phyloP scores from a whole-genome alignment of 441 rosid species.

The Erodium trifolium region DNA sequence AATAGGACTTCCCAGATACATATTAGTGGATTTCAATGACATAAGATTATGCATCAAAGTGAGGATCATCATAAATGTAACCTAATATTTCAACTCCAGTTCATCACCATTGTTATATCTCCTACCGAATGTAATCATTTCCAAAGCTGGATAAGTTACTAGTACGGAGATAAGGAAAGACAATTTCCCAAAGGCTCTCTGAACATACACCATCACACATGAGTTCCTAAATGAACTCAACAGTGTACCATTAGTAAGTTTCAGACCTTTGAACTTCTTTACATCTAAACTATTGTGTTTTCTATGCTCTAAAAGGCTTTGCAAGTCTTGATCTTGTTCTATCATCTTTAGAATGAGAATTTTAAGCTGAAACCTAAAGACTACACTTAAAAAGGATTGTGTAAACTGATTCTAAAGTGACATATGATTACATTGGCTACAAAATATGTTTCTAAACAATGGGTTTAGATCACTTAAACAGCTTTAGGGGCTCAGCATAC shows the following conservation, averaged over 20 bases:
- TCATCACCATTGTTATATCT: neutral
- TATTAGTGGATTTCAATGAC: neutral
- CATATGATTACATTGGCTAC: neutral
- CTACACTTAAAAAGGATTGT: neutral
- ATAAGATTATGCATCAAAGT: neutral
- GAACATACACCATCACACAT: neutral
- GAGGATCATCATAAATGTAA: conserved; percentile 1
- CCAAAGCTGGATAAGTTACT: neutral
- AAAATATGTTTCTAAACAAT: neutral
- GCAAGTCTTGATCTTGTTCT: too few relatives aligned
- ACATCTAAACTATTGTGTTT: neutral
- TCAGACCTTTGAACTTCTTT: neutral
- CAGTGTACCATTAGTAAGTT: neutral
- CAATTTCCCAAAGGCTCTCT: neutral
- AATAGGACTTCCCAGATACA: neutral
- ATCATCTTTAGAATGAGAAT: neutral
- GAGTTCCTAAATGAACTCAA: neutral
- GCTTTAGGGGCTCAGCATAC: neutral
- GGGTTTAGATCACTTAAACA: neutral
- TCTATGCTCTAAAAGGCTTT: too few relatives aligned
- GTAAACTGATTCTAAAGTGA: neutral
- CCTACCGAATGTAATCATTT: neutral
- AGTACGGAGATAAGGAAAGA: neutral
- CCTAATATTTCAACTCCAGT: neutral
- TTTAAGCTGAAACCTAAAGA: neutral